phyloP scores from a whole-genome alignment of 306 rosid species.

The Quercus berberidifolia region DNA sequence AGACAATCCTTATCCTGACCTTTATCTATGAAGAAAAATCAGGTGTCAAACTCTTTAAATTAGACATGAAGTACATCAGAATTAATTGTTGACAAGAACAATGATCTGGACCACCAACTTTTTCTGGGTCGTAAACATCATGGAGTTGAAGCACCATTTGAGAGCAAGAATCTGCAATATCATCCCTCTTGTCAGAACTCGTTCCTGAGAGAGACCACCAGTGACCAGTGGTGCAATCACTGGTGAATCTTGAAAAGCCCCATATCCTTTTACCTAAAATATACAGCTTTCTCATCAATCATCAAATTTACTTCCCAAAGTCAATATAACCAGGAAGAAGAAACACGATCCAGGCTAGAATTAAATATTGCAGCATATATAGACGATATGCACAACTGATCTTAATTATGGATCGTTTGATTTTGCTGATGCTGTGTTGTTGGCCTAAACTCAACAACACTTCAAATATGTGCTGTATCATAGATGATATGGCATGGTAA shows the following conservation, averaged over 20 bases:
- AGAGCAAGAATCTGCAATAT: slow-evolving; percentile 76
- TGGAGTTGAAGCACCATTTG: slow-evolving; percentile 80
- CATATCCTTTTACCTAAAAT: slow-evolving; percentile 64
- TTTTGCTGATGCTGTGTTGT: background rate
- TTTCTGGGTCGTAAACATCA: slow-evolving; percentile 76
- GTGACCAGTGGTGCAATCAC: slow-evolving; percentile 59
- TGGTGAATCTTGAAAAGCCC: slow-evolving; percentile 67
- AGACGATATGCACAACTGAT: background rate
- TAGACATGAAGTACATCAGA: background rate
- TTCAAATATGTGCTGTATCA: background rate
- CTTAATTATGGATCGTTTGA: background rate
- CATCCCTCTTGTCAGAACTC: slow-evolving; percentile 65
- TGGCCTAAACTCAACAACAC: background rate
- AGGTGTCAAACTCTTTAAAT: slow-evolving; percentile 17
- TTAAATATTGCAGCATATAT: background rate
- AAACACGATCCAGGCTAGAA: background rate
- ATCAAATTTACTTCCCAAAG: slow-evolving; percentile 4
- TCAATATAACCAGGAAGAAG: background rate
- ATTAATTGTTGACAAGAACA: slow-evolving; percentile 2
- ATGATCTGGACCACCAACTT: slow-evolving; percentile 44
- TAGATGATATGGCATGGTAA: background rate
- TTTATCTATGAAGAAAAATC: slow-evolving; percentile 51
- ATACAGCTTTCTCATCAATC: slow-evolving; percentile 20
- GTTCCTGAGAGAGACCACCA: slow-evolving; percentile 54
- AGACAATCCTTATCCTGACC: slow-evolving; percentile 73